Conservation (phyloP, 2,329 filamentous ascomycete genomes). For the Epichloe festucae region DNA sequence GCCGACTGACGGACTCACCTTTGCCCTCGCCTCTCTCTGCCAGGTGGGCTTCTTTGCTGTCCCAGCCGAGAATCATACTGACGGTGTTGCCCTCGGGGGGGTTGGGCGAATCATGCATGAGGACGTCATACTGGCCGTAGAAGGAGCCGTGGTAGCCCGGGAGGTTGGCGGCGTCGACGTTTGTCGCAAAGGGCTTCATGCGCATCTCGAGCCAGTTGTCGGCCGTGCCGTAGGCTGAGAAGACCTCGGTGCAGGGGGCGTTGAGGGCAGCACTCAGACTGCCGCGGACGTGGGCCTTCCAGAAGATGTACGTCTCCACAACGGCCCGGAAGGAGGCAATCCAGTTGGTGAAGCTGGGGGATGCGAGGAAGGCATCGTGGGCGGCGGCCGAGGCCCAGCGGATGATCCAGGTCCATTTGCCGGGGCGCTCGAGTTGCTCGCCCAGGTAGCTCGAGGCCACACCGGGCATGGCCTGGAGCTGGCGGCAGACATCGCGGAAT, state of each 20-base stretch:
- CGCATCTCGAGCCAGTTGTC: constrained; percentile 18
- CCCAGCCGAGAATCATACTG: constrained; percentile 25
- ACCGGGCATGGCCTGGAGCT: constrained; percentile 20
- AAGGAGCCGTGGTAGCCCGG: constrained; percentile 20
- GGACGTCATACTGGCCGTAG: constrained; percentile 21
- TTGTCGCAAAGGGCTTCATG: constrained; percentile 16
- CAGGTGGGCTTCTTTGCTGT: constrained; percentile 25
- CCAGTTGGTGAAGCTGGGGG: constrained; percentile 27
- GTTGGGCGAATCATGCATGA: constrained; percentile 15
- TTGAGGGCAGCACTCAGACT: constrained; percentile 16
- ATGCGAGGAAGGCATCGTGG: constrained; percentile 27
- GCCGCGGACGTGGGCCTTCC: constrained; percentile 10
- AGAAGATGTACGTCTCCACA: constrained; percentile 14
- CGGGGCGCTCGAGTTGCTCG: constrained; percentile 21
- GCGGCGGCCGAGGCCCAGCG: constrained; percentile 21
- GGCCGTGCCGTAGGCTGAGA: constrained; percentile 21
- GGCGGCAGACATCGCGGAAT: constrained; percentile 13
- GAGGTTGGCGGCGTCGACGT: constrained; percentile 12
- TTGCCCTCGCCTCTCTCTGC: constrained; percentile 19
- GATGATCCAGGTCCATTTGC: constrained; percentile 19
- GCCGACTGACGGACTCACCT: constrained; percentile 10
- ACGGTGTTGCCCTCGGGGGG: constrained; percentile 18
- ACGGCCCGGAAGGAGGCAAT: constrained; percentile 23
- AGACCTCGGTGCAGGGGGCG: constrained; percentile 26
- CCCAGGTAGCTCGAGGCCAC: constrained; percentile 22